Percentiles rank a stretch among this genome's conserved stretches.
Conservation (phyloP, 1,139 yeast genomes). For the Zygosaccharomyces sapae region DNA sequence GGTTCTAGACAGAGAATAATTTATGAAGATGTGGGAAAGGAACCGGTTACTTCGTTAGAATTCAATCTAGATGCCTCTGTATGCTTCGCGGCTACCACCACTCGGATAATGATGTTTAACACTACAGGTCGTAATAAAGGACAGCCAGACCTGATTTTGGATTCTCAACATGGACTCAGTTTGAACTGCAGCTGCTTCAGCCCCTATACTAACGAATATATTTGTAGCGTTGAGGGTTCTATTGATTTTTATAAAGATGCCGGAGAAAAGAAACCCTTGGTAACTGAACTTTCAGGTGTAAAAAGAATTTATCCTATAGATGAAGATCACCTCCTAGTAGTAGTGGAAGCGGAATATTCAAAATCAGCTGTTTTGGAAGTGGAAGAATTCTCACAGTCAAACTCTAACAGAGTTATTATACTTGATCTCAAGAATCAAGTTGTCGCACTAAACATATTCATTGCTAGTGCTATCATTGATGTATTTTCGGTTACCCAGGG, state of each 20-base stretch:
- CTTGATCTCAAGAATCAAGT: conserved; percentile 68
- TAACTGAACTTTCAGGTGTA: conserved; percentile 54
- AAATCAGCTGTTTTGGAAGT: conserved; percentile 31
- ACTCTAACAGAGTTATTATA: conserved; percentile 50
- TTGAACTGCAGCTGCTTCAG: conserved; percentile 57
- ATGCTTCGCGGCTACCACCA: conserved; percentile 42
- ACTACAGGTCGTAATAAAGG: conserved; percentile 78
- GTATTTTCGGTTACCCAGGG: conserved; percentile 46
- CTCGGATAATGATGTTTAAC: conserved; percentile 64
- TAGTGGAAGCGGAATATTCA: conserved; percentile 31
- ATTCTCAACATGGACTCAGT: conserved; percentile 63
- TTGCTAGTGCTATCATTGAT: conserved; percentile 59
- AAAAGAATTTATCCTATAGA: conserved; percentile 44
- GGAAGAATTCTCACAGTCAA: conserved; percentile 35
- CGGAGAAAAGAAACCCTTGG: conserved; percentile 55
- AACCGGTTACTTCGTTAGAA: conserved; percentile 74
- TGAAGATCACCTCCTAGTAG: conserved; percentile 43
- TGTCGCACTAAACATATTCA: conserved; percentile 63
- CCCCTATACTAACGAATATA: conserved; percentile 26
- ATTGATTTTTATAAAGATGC: conserved; percentile 39
- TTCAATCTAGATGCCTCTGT: conserved; percentile 24
- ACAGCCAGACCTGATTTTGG: conserved; percentile 58
- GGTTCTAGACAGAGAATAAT: conserved; percentile 85
- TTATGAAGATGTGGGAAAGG: conserved; percentile 53
- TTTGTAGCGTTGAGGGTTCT: conserved; percentile 35